These are phyloP conservation scores for Fraxinus platypoda DNA, from an alignment of 305 asterid species.

Conservation along the genomic window DNA sequence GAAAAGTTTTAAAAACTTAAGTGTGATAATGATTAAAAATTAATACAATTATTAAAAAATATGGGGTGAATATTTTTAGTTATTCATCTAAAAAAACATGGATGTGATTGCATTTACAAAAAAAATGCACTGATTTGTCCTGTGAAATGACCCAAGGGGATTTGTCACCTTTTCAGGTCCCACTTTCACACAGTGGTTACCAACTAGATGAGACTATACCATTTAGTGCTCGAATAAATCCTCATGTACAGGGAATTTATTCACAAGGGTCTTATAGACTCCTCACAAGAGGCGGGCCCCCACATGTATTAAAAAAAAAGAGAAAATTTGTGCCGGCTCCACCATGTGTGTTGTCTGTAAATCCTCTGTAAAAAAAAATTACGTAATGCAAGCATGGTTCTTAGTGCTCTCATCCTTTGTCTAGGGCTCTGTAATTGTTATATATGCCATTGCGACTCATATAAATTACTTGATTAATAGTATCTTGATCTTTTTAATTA, in stretches of 20 bases:
- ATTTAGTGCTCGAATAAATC: background rate
- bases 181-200: background rate
- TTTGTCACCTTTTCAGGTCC: background rate
- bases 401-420: background rate
- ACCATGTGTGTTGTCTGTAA: no score
- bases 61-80: background rate
- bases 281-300: no score
- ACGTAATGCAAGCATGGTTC: no score
- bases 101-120: background rate
- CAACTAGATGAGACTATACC: background rate
- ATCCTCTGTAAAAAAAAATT: no score
- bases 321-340: no score
- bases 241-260: no score
- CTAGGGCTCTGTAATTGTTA: background rate
- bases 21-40: background rate
- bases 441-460: background rate
- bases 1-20: no score
- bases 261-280: no score
- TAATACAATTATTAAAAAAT: no score
- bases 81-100: background rate
- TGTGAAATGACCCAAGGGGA: slow-evolving; percentile 13
- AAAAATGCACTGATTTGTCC: background rate
- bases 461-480: background rate
- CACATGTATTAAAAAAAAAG: no score
- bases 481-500: background rate